Evolutionary conservation across 202 grass and related monocot species (phyloP).

Genomic region (Musa balbisiana): DNA sequence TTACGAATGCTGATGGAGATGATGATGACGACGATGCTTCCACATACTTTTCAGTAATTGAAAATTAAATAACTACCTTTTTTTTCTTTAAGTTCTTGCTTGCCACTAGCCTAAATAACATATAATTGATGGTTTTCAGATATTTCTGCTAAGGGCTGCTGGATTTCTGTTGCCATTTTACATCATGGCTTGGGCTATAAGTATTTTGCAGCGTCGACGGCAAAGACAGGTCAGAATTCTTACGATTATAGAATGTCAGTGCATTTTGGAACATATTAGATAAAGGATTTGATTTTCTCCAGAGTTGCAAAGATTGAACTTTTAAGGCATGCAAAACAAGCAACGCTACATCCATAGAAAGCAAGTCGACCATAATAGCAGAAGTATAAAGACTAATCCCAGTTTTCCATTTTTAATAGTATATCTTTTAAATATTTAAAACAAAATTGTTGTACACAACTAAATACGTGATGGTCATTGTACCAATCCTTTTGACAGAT

Average conservation of each 20-base stretch:
- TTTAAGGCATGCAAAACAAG: not conserved
- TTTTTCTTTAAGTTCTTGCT: constrained; percentile 6
- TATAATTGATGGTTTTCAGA: constrained; percentile 31
- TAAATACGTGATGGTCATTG: not conserved
- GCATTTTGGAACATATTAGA: not conserved
- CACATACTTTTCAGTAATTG: constrained; percentile 73
- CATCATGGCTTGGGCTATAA: constrained; percentile 93
- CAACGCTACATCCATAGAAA: not conserved
- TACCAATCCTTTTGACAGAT: not conserved
- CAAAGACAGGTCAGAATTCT: constrained; percentile 56
- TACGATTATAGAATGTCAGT: not conserved
- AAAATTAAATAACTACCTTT: constrained; percentile 10
- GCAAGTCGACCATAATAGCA: not conserved
- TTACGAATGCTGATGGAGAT: constrained; percentile 73
- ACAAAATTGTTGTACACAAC: not conserved
- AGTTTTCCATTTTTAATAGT: not conserved
- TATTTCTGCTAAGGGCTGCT: constrained; percentile 78
- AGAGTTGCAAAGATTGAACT: not conserved
- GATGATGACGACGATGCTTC: constrained; percentile 73
- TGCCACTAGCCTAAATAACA: not conserved
- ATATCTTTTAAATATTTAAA: not conserved
- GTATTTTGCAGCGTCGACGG: constrained; percentile 67
- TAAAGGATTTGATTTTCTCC: not conserved
- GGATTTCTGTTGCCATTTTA: constrained; percentile 94
- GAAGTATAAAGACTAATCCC: not conserved